These are phyloP conservation scores for Massospora cicadina DNA, from an alignment of 371 early-diverging fungal genomes.

Conservation along the genomic window DNA sequence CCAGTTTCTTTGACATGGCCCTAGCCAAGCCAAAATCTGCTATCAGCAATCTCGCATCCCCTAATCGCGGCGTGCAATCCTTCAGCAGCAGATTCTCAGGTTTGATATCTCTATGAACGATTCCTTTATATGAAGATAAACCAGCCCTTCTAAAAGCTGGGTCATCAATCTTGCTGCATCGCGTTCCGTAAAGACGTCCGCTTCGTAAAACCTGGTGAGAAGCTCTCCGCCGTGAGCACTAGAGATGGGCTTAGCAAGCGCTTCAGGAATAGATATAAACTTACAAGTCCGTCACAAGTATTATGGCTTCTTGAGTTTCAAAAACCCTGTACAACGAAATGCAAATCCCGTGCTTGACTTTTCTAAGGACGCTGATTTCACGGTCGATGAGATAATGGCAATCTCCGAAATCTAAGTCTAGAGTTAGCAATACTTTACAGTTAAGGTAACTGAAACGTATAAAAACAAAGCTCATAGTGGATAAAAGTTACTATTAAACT, in stretches of 20 bases:
- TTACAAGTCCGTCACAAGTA: constrained; percentile 8
- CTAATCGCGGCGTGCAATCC: constrained; percentile 9
- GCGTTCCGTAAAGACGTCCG: background rate
- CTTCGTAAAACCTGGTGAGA: background rate
- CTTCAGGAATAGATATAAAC: background rate
- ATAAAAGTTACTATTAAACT: background rate
- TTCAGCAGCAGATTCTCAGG: constrained; percentile 93
- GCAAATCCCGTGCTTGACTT: background rate
- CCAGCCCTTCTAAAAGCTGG: constrained; percentile 1
- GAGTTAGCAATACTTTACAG: background rate
- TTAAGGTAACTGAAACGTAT: background rate
- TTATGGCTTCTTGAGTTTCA: background rate
- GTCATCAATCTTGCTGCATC: background rate
- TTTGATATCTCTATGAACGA: constrained; percentile 95
- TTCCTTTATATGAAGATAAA: constrained; percentile 84
- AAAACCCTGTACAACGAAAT: background rate
- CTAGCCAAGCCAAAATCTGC: constrained; percentile 98
- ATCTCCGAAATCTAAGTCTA: background rate
- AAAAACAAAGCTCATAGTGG: background rate
- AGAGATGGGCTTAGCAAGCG: background rate
- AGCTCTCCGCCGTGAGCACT: constrained; percentile 3
- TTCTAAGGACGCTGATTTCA: background rate
- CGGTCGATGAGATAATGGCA: background rate
- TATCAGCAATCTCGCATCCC: constrained; percentile 74
- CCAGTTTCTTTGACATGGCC: constrained; percentile 15